These are phyloP conservation scores for Ogataea allantospora DNA, from an alignment of 805 yeast species.

Conservation along the genomic window DNA sequence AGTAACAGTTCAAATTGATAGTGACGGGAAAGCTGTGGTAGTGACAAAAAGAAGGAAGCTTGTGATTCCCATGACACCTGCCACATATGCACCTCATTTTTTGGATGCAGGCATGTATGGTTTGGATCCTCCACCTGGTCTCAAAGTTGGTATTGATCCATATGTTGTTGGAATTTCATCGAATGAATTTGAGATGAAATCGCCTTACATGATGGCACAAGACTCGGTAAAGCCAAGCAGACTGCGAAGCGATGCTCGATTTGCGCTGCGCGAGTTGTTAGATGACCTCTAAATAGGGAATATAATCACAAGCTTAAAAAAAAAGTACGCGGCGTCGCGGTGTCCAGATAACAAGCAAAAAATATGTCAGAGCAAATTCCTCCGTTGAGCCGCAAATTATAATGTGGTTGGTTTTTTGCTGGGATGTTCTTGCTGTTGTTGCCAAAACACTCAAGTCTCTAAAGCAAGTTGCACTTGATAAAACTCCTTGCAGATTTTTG, in stretches of 20 bases:
- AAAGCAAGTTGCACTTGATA: no score
- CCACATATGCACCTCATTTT: slow-evolving; percentile 18
- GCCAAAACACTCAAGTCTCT: no score
- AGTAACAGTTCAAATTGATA: slow-evolving; percentile 24
- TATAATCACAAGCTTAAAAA: background rate
- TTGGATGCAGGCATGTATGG: slow-evolving; percentile 5
- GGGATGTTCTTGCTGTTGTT: no score
- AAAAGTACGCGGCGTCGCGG: no score
- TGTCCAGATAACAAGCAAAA: no score
- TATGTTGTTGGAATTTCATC: slow-evolving; percentile 29
- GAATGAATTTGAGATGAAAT: slow-evolving; percentile 26
- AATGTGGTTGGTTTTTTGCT: no score
- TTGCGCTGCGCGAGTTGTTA: slow-evolving; percentile 28
- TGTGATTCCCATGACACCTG: slow-evolving; percentile 13
- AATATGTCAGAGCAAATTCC: no score
- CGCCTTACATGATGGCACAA: slow-evolving; percentile 12
- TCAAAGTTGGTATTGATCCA: slow-evolving; percentile 30
- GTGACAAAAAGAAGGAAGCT: slow-evolving; percentile 25
- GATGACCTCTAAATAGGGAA: slow-evolving; percentile 18
- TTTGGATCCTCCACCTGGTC: slow-evolving; percentile 23
- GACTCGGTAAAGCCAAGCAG: slow-evolving; percentile 11
- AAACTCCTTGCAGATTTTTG: no score
- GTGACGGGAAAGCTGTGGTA: slow-evolving; percentile 31
- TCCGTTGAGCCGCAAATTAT: no score
- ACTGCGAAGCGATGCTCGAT: slow-evolving; percentile 26